These are phyloP conservation scores for Pichia kudriavzevii DNA, from an alignment of 1,139 yeast genomes.

Conservation along the genomic window DNA sequence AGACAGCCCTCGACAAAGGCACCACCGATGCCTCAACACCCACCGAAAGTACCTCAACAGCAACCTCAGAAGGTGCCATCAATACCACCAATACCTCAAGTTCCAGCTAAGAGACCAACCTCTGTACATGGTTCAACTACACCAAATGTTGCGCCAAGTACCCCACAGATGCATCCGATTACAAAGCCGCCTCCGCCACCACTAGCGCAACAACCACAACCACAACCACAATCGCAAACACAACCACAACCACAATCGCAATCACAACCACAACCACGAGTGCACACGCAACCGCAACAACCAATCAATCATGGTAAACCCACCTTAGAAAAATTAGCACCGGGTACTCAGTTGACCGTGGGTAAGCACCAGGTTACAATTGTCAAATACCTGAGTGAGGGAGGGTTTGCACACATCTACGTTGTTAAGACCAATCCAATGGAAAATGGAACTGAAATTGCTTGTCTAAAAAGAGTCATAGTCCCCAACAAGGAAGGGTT, in stretches of 20 bases:
- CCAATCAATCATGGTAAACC: conserved; percentile 4
- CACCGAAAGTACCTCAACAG: too few relatives aligned
- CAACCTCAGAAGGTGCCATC: too few relatives aligned
- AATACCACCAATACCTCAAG: too few relatives aligned
- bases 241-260: not conserved
- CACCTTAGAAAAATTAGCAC: conserved; percentile 17
- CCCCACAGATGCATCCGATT: too few relatives aligned
- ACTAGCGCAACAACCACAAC: conserved; percentile 4
- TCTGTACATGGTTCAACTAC: too few relatives aligned
- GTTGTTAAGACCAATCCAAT: conserved; percentile 50
- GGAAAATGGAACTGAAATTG: conserved; percentile 28
- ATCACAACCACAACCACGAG: not conserved
- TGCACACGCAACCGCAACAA: not conserved
- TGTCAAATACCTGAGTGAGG: conserved; percentile 24
- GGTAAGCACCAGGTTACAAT: conserved; percentile 23
- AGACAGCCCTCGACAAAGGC: too few relatives aligned
- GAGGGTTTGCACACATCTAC: conserved; percentile 79
- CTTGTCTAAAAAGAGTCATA: conserved; percentile 64
- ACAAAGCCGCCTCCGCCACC: conserved; percentile 1
- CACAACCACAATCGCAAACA: too few relatives aligned
- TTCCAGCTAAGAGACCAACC: too few relatives aligned
- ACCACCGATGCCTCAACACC: too few relatives aligned
- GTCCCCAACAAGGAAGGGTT: conserved; percentile 66
- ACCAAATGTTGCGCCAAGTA: too few relatives aligned
- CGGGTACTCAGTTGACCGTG: conserved; percentile 22